phyloP scores from a whole-genome alignment of 371 early-diverging fungal species.

The Mucor saturninus region DNA sequence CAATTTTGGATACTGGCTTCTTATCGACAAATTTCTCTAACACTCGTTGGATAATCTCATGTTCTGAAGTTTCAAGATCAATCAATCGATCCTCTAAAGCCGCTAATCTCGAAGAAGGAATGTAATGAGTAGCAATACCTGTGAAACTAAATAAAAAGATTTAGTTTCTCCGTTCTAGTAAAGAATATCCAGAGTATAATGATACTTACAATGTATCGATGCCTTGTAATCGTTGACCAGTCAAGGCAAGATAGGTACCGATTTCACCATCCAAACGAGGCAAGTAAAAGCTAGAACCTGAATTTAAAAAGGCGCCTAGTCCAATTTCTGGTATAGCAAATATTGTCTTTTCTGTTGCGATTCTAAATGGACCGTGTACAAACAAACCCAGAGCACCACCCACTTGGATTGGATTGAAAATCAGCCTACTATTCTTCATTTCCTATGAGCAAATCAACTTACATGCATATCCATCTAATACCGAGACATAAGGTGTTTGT shows the following conservation, averaged over 20 bases:
- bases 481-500: constrained; percentile 85
- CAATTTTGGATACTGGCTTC: constrained; percentile 32
- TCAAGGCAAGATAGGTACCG: constrained; percentile 92
- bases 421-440: too few relatives aligned
- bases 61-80: constrained; percentile 82
- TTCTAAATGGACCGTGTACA: constrained; percentile 87
- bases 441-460: not conserved
- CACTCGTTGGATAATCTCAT: constrained; percentile 84
- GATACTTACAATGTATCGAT: constrained; percentile 81
- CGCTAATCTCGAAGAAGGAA: constrained; percentile 84
- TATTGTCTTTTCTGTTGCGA: constrained; percentile 91
- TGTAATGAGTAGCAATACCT: constrained; percentile 97
- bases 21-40: constrained; percentile 90
- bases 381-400: constrained; percentile 97
- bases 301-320: constrained; percentile 94
- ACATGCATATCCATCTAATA: constrained; percentile 58
- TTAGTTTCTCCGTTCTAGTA: not conserved
- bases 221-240: constrained; percentile 85
- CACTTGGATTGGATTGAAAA: constrained; percentile 54
- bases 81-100: constrained; percentile 81
- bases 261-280: constrained; percentile 91
- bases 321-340: constrained; percentile 94
- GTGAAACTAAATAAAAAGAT: constrained; percentile 60
- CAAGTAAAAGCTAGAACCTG: constrained; percentile 93
- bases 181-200: not conserved